Evolutionary conservation across 1,284 basidiomycete species (phyloP).

Genomic region (Marasmius tenuissimus): DNA sequence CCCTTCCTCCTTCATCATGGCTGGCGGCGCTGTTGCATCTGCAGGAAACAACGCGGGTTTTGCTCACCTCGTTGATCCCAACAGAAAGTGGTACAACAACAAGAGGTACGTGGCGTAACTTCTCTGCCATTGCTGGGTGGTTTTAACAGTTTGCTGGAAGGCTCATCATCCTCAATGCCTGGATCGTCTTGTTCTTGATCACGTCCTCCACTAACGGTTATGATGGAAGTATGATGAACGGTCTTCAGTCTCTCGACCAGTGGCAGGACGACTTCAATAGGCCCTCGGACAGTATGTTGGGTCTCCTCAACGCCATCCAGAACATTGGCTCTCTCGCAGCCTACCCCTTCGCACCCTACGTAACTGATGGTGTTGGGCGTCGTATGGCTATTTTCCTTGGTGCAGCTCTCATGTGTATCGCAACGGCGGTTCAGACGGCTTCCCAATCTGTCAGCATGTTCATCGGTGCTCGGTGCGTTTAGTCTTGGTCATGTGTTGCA

Average conservation of each 20-base stretch:
- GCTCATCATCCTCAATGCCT: constrained; percentile 61
- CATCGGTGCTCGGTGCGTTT: constrained; percentile 65
- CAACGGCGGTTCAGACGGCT: constrained; percentile 70
- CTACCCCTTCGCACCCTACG: constrained; percentile 69
- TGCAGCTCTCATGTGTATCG: constrained; percentile 62
- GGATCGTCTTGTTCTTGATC: constrained; percentile 73
- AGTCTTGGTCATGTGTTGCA: not conserved
- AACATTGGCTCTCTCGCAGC: constrained; percentile 67
- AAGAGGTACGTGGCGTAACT: constrained; percentile 43
- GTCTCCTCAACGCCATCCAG: constrained; percentile 79
- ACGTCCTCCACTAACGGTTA: constrained; percentile 78
- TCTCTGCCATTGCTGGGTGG: not conserved
- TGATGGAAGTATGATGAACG: constrained; percentile 79
- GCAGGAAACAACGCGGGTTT: constrained; percentile 39
- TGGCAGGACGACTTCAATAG: constrained; percentile 60
- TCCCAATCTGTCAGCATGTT: constrained; percentile 77
- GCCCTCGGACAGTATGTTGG: constrained; percentile 58
- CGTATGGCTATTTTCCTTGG: constrained; percentile 63
- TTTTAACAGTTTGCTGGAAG: constrained; percentile 29
- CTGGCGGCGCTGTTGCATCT: constrained; percentile 50
- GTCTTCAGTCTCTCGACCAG: constrained; percentile 62
- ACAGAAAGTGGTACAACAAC: constrained; percentile 73
- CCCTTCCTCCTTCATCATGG: constrained; percentile 33
- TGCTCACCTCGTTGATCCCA: constrained; percentile 61
- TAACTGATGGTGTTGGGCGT: constrained; percentile 70